Percentiles rank a stretch among this genome's conserved stretches.
Conservation (phyloP, 139 green algal genomes). For the Coccomyxa sp. region DNA sequence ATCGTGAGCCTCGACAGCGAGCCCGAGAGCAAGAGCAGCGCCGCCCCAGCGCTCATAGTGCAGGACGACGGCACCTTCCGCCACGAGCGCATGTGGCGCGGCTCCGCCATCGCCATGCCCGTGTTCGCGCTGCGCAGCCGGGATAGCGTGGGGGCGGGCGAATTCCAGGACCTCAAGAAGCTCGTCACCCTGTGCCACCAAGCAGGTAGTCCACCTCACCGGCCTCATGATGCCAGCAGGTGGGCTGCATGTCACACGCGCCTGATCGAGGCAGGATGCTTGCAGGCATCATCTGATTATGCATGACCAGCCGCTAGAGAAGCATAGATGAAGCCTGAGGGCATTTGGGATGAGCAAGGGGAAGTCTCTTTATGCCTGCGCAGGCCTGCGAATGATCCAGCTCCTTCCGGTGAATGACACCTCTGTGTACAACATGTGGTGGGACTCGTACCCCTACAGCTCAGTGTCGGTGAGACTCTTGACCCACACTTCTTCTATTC, state of each 20-base stretch:
- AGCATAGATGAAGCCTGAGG: no score
- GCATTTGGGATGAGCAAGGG: no score
- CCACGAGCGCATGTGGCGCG: constrained; percentile 67
- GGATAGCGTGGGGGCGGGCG: constrained; percentile 73
- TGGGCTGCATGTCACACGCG: no score
- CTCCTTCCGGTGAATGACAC: constrained; percentile 97
- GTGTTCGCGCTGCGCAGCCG: constrained; percentile 85
- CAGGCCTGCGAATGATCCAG: constrained; percentile 76
- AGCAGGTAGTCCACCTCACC: no score
- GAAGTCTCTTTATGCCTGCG: background rate
- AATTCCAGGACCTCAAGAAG: constrained; percentile 86
- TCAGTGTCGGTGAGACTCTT: constrained; percentile 62
- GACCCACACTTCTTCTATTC: background rate
- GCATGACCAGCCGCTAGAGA: no score
- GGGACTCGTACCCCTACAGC: constrained; percentile 96
- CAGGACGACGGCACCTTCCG: constrained; percentile 65
- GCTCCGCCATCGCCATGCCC: constrained; percentile 81
- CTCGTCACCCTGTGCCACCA: constrained; percentile 73
- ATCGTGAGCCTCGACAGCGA: constrained; percentile 11
- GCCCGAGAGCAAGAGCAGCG: background rate
- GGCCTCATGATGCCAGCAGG: no score
- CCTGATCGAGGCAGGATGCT: background rate
- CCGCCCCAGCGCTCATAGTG: constrained; percentile 43
- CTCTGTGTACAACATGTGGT: constrained; percentile 82
- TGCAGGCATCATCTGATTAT: background rate